Conservation (phyloP, 2,329 filamentous ascomycete genomes). For the Pyrenophora tritici-repentis region DNA sequence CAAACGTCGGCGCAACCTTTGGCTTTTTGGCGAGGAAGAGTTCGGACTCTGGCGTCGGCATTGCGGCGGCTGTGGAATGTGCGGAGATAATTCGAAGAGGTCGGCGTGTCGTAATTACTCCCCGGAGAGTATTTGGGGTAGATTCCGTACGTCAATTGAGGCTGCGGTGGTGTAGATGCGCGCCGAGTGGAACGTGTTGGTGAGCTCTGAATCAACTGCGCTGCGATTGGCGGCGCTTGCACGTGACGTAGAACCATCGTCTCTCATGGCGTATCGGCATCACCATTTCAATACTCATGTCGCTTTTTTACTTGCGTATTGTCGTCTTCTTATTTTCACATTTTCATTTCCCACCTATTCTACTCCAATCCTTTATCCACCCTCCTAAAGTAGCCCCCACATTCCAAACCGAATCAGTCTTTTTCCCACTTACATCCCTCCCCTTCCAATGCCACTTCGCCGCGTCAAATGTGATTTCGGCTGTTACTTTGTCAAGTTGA, state of each 20-base stretch:
- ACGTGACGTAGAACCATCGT: conserved; percentile 14
- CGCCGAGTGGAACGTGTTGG: conserved; percentile 9
- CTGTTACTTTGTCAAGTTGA: neutral
- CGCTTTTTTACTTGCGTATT: too few species aligned
- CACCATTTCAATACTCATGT: too few species aligned
- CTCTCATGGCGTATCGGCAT: neutral
- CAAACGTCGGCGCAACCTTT: conserved; percentile 78
- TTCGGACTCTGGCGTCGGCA: conserved; percentile 83
- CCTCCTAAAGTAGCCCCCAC: conserved; percentile 1
- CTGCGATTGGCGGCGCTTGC: conserved; percentile 14
- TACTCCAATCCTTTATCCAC: conserved; percentile 11
- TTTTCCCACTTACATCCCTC: neutral
- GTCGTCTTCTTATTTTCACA: too few species aligned
- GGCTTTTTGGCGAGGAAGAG: conserved; percentile 85
- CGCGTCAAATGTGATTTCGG: neutral
- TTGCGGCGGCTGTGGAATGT: conserved; percentile 47
- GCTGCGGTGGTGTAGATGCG: conserved; percentile 11
- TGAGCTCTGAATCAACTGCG: conserved; percentile 18
- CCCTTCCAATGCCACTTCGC: conserved; percentile 13
- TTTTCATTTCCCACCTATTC: conserved; percentile 3
- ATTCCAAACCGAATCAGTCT: neutral
- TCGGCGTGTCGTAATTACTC: neutral
- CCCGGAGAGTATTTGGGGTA: neutral
- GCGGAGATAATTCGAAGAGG: neutral
- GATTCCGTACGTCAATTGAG: conserved; percentile 20